Conservation (phyloP, 2,329 filamentous ascomycete species). For the Fusarium metavorans region DNA sequence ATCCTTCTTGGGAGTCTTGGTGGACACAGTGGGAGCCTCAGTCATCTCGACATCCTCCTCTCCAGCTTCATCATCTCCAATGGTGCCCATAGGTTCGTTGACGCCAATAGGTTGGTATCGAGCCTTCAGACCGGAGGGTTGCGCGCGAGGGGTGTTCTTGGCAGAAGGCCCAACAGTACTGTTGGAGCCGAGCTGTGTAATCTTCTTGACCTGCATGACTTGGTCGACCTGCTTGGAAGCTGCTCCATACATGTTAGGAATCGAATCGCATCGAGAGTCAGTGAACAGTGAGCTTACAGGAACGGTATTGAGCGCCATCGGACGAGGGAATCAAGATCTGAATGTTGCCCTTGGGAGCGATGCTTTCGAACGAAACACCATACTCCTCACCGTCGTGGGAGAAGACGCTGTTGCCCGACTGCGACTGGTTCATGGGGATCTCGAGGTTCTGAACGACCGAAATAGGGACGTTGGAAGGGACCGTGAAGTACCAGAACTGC, state of each 20-base stretch:
- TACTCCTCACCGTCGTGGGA: conserved; percentile 74
- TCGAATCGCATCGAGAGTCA: neutral
- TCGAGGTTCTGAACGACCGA: conserved; percentile 74
- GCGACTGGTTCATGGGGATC: conserved; percentile 67
- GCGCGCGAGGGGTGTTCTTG: conserved; percentile 67
- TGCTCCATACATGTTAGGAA: conserved; percentile 27
- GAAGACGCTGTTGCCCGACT: conserved; percentile 66
- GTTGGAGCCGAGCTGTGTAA: conserved; percentile 65
- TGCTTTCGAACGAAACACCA: conserved; percentile 65
- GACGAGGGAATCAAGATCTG: conserved; percentile 72
- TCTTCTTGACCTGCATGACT: conserved; percentile 74
- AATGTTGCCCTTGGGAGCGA: conserved; percentile 63
- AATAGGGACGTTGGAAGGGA: conserved; percentile 77
- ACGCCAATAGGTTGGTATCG: conserved; percentile 76
- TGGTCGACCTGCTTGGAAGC: conserved; percentile 62
- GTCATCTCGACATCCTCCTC: conserved; percentile 61
- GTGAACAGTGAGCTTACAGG: conserved; percentile 57
- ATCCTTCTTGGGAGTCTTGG: conserved; percentile 48
- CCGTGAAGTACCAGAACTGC: conserved; percentile 85
- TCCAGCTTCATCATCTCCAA: conserved; percentile 58
- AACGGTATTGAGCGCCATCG: conserved; percentile 65
- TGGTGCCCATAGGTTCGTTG: conserved; percentile 48
- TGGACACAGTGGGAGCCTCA: conserved; percentile 49
- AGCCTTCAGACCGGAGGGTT: conserved; percentile 75
- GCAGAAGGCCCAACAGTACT: conserved; percentile 57